phyloP scores from a whole-genome alignment of 2,329 filamentous ascomycete genomes.

The Epichloe elymi region DNA sequence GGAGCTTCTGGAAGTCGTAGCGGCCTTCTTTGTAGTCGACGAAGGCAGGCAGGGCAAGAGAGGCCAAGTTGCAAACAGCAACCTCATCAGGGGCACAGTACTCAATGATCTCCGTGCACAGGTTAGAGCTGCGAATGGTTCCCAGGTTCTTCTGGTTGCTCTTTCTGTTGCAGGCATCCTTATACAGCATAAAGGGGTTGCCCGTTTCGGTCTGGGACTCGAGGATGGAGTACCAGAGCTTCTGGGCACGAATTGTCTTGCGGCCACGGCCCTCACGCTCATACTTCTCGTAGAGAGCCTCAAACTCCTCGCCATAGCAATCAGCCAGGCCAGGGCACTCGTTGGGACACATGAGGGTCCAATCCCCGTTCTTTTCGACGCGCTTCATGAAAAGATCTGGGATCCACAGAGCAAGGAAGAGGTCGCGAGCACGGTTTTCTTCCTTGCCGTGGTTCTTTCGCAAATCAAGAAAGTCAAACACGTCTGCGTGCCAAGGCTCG shows the following conservation, averaged over 20 bases:
- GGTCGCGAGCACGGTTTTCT: slow-evolving; percentile 87
- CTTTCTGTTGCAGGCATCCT: slow-evolving; percentile 96
- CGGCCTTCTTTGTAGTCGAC: slow-evolving; percentile 74
- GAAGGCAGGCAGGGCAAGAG: slow-evolving; percentile 78
- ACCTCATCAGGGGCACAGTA: slow-evolving; percentile 97
- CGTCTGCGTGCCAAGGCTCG: slow-evolving; percentile 96
- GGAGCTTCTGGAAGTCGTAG: slow-evolving; percentile 94
- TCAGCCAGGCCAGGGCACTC: slow-evolving; percentile 92
- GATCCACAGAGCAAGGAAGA: slow-evolving; percentile 97
- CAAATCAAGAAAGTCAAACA: slow-evolving; percentile 94
- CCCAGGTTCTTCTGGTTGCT: slow-evolving; percentile 99
- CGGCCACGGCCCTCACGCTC: slow-evolving; percentile 79
- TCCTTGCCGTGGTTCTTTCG: slow-evolving; percentile 99
- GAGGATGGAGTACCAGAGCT: slow-evolving; percentile 97
- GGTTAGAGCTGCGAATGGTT: slow-evolving; percentile 94
- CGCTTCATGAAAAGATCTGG: slow-evolving; percentile 99
- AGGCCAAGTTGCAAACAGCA: slow-evolving; percentile 95
- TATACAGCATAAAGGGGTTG: slow-evolving; percentile 99
- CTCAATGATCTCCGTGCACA: slow-evolving; percentile 98
- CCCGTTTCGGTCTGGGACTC: slow-evolving; percentile 98
- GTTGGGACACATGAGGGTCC: slow-evolving; percentile 97
- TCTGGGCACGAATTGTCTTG: slow-evolving; percentile 89
- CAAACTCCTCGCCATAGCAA: slow-evolving; percentile 95
- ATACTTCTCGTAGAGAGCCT: slow-evolving; percentile 86
- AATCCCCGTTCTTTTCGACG: slow-evolving; percentile 89